These are phyloP conservation scores for Cymbopogon flexuosus DNA, from an alignment of 202 grass and related monocot genomes.

Conservation along the genomic window DNA sequence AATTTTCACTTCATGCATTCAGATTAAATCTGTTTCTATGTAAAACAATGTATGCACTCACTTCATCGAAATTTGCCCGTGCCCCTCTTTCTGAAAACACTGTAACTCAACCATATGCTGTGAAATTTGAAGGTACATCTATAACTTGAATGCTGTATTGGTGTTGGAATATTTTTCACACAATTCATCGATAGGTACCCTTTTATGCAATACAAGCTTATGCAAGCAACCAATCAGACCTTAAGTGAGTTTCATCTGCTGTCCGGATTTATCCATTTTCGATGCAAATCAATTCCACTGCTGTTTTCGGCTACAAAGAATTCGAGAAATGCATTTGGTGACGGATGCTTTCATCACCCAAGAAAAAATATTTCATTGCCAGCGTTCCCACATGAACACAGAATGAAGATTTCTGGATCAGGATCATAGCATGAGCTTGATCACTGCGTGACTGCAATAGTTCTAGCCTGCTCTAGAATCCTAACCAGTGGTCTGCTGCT, in stretches of 20 bases:
- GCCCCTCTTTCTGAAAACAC: background rate
- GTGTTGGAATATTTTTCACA: background rate
- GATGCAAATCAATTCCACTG: background rate
- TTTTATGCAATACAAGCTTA: too few species aligned
- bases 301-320: background rate
- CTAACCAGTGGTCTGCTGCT: constrained; percentile 56
- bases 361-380: constrained; percentile 10
- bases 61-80: background rate
- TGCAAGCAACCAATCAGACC: too few species aligned
- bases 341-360: background rate
- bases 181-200: background rate
- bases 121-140: background rate
- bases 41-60: background rate
- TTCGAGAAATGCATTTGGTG: background rate
- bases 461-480: constrained; percentile 57
- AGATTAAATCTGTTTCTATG: background rate
- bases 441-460: background rate
- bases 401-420: background rate
- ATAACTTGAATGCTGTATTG: background rate
- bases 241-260: background rate
- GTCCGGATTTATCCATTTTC: background rate
- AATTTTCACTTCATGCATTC: background rate
- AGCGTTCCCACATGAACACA: constrained; percentile 10
- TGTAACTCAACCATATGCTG: background rate
- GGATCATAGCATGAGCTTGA: background rate